Conservation (phyloP, 179 eudicot genomes). For the Beta corolliflora region DNA sequence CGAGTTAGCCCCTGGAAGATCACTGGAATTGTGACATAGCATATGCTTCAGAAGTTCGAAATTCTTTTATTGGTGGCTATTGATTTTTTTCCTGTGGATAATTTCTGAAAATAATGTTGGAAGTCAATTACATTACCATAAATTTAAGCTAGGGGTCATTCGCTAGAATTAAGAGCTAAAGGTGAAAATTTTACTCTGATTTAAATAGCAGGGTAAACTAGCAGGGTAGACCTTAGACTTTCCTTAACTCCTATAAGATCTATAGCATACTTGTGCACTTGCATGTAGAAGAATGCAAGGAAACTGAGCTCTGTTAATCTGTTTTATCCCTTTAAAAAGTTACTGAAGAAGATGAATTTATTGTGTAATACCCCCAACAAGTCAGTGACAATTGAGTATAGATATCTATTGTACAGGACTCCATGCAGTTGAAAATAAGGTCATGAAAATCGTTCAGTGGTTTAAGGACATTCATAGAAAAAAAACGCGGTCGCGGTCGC, state of each 20-base stretch:
- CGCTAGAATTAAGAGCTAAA: neutral
- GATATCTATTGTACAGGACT: neutral
- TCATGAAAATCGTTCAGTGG: neutral
- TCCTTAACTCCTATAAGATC: neutral
- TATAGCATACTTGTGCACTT: neutral
- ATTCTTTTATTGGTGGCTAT: too few species aligned
- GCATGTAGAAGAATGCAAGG: neutral
- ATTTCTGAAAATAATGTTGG: neutral
- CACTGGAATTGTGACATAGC: neutral
- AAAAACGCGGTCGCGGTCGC: too few species aligned
- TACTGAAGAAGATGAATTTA: neutral
- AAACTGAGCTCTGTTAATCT: neutral
- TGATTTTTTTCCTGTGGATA: neutral
- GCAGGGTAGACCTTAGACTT: neutral
- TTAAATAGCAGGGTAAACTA: neutral
- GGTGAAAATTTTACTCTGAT: too few species aligned
- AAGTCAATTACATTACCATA: neutral
- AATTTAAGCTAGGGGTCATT: neutral
- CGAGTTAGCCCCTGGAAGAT: neutral
- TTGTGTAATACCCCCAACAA: neutral
- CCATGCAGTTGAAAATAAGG: neutral
- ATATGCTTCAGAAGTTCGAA: neutral
- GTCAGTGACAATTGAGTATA: neutral
- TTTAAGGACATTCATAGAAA: too few species aligned
- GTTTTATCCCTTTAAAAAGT: neutral